These are phyloP conservation scores for Guadua angustifolia DNA, from an alignment of 176 grass and related monocot species.

Conservation along the genomic window DNA sequence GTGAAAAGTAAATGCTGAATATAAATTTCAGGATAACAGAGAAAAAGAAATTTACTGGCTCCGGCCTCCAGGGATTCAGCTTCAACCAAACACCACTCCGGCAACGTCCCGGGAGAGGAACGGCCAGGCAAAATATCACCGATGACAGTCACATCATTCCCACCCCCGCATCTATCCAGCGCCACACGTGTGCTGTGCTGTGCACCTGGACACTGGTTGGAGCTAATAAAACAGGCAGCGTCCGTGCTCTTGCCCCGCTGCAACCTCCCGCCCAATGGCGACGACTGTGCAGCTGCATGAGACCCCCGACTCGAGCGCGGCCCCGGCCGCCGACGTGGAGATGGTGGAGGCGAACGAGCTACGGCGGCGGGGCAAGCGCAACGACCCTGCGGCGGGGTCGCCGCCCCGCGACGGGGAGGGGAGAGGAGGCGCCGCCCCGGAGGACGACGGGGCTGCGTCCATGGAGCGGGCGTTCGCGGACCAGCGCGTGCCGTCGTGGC, in stretches of 20 bases:
- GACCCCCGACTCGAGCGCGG: slow-evolving; percentile 4
- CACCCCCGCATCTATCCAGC: not conserved
- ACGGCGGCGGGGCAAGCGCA: slow-evolving; percentile 34
- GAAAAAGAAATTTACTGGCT: too few species aligned
- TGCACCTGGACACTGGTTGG: not conserved
- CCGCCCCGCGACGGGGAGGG: not conserved
- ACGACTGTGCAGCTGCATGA: not conserved
- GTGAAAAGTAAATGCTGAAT: too few species aligned
- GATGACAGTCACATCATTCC: too few species aligned
- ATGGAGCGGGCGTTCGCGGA: slow-evolving; percentile 53
- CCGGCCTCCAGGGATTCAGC: too few species aligned
- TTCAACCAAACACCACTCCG: too few species aligned
- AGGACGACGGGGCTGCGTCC: not conserved
- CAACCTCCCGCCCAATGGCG: slow-evolving; percentile 17
- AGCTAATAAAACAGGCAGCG: not conserved
- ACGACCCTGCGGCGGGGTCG: not conserved
- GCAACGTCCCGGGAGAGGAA: too few species aligned
- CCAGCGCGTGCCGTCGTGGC: slow-evolving; percentile 60
- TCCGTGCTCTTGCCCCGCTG: not conserved
- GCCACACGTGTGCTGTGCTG: not conserved
- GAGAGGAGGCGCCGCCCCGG: not conserved
- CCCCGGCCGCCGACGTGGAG: slow-evolving; percentile 40
- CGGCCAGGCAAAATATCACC: too few species aligned
- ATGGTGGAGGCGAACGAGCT: slow-evolving; percentile 48
- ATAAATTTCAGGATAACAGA: too few species aligned